A percentile compares a stretch with the other conserved stretches of the same genome.
Conservation (phyloP, 139 green algal species). For the Chlorella sp. region DNA sequence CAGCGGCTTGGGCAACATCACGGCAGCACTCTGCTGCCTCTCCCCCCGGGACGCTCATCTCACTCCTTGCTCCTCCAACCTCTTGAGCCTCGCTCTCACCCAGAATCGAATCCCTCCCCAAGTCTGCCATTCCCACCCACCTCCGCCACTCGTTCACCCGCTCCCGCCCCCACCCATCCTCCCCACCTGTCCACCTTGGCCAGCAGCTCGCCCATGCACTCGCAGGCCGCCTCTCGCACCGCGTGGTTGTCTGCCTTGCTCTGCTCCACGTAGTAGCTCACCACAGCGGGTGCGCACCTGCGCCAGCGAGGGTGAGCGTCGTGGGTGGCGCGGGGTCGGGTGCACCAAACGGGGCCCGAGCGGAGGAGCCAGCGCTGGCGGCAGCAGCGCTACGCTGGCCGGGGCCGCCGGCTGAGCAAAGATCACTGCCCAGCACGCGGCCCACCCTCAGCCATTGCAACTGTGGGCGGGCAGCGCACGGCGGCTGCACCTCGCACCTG, state of each 20-base stretch:
- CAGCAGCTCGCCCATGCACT: conserved; percentile 91
- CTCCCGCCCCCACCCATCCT: neutral
- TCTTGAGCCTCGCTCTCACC: too few species aligned
- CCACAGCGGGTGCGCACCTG: conserved; percentile 60
- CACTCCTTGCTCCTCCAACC: neutral
- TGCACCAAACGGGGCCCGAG: too few species aligned
- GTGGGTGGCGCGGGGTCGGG: too few species aligned
- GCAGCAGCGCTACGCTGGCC: too few species aligned
- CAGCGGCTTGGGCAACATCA: neutral
- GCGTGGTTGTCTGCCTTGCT: conserved; percentile 84
- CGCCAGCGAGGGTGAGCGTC: too few species aligned
- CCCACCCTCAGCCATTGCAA: too few species aligned
- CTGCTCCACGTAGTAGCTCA: conserved; percentile 77
- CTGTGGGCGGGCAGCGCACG: too few species aligned
- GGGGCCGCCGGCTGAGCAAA: too few species aligned
- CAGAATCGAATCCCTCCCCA: too few species aligned
- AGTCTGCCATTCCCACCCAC: neutral
- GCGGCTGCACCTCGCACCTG: conserved; percentile 31
- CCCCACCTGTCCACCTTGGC: conserved; percentile 64
- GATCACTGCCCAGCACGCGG: too few species aligned
- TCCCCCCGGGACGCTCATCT: neutral
- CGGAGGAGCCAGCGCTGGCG: too few species aligned
- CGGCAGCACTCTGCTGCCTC: neutral
- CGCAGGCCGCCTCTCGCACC: conserved; percentile 88
- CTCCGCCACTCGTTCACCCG: neutral